Conservation (phyloP, 2,329 filamentous ascomycete genomes). For the Aureobasidium sp. region DNA sequence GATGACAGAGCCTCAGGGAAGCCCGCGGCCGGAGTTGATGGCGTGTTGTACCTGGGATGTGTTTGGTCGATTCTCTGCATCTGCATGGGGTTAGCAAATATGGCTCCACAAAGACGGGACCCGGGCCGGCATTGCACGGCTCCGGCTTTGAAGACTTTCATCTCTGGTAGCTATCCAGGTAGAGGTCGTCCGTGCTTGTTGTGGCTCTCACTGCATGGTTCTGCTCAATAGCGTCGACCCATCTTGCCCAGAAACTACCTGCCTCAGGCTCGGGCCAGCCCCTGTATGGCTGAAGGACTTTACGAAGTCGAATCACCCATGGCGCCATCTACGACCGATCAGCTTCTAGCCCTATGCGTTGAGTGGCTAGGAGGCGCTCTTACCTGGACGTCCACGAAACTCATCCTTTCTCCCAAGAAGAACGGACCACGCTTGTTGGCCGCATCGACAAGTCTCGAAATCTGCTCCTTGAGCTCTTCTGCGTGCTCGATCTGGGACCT, state of each 20-base stretch:
- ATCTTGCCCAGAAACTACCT: constrained; percentile 56
- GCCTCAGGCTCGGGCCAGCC: constrained; percentile 57
- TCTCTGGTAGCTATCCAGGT: constrained; percentile 58
- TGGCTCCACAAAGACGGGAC: not conserved
- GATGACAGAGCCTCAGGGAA: constrained; percentile 35
- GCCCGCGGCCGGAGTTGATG: constrained; percentile 47
- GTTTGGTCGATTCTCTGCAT: constrained; percentile 49
- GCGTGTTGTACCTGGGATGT: constrained; percentile 38
- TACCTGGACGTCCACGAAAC: constrained; percentile 55
- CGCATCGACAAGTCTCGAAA: constrained; percentile 52
- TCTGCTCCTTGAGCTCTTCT: constrained; percentile 55
- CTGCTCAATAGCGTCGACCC: constrained; percentile 60
- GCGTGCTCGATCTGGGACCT: constrained; percentile 50
- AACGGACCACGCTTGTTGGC: constrained; percentile 56
- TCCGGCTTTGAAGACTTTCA: no score
- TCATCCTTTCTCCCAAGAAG: constrained; percentile 51
- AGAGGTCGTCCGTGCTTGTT: constrained; percentile 56
- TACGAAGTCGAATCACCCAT: constrained; percentile 61
- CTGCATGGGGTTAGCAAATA: not conserved
- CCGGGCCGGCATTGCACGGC: not conserved
- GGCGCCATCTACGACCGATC: constrained; percentile 53
- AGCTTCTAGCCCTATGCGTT: not conserved
- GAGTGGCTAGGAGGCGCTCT: not conserved
- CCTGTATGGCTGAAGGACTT: constrained; percentile 55
- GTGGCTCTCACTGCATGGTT: constrained; percentile 57